Conservation (phyloP, 306 rosid species). For the Prunus davidiana region DNA sequence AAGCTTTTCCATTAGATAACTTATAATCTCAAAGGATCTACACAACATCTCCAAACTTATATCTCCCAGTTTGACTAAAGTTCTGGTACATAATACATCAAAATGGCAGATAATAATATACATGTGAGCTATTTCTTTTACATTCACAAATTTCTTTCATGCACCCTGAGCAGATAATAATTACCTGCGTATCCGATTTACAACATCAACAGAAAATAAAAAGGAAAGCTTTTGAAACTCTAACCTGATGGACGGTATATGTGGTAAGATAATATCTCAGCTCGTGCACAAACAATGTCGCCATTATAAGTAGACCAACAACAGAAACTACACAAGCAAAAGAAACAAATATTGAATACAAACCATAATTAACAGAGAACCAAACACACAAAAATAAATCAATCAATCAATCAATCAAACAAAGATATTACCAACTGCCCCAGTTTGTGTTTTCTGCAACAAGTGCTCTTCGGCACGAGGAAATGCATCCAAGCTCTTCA, state of each 20-base stretch:
- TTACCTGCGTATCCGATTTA: background rate
- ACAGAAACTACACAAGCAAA: slow-evolving; percentile 57
- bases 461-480: slow-evolving; percentile 98
- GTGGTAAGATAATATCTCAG: slow-evolving; percentile 83
- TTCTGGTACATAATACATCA: too few relatives aligned
- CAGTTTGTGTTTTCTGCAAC: slow-evolving; percentile 89
- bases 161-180: too few relatives aligned
- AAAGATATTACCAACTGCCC: slow-evolving; percentile 67
- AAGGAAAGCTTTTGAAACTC: slow-evolving; percentile 9
- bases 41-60: background rate
- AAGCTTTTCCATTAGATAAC: background rate
- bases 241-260: slow-evolving; percentile 84
- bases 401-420: background rate
- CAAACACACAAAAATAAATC: background rate
- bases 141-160: too few relatives aligned
- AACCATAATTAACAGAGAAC: background rate
- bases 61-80: too few relatives aligned
- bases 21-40: background rate
- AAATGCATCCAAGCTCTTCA: slow-evolving; percentile 85
- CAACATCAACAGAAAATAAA: background rate
- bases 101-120: too few relatives aligned
- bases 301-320: slow-evolving; percentile 76
- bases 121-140: too few relatives aligned
- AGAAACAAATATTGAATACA: background rate
- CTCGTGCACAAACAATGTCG: slow-evolving; percentile 77